Conservation (phyloP, 2,329 filamentous ascomycete species). For the Colletotrichum sp. region DNA sequence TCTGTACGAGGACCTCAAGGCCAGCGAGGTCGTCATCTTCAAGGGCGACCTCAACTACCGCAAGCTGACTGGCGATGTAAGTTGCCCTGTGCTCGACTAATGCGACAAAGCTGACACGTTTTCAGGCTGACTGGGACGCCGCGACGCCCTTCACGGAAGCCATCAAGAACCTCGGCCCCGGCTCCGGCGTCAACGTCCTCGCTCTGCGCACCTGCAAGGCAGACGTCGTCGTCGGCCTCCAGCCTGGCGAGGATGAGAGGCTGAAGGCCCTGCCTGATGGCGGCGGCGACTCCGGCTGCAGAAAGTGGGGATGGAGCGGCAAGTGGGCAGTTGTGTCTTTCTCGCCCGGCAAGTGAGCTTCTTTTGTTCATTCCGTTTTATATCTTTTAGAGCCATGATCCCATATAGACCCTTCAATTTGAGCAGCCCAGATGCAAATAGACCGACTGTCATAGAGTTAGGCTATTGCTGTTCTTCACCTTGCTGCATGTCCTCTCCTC, state of each 20-base stretch:
- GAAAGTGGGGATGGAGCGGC: constrained; percentile 94
- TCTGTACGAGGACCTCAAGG: constrained; percentile 78
- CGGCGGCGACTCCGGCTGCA: constrained; percentile 70
- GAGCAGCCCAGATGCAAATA: background rate
- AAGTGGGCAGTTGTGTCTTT: constrained; percentile 97
- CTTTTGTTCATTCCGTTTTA: background rate
- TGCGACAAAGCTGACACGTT: background rate
- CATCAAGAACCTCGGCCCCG: constrained; percentile 82
- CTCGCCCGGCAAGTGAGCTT: constrained; percentile 36
- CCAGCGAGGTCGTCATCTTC: constrained; percentile 89
- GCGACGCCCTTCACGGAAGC: constrained; percentile 86
- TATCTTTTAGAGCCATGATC: background rate
- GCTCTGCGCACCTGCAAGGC: constrained; percentile 95
- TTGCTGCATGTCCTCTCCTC: background rate
- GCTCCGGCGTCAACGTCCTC: constrained; percentile 82
- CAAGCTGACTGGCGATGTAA: constrained; percentile 87
- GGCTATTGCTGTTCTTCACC: background rate
- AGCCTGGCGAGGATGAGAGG: constrained; percentile 81
- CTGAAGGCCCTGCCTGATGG: constrained; percentile 71
- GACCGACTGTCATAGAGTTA: background rate
- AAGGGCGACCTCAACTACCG: constrained; percentile 98
- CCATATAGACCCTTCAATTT: background rate
- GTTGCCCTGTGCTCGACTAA: constrained; percentile 32
- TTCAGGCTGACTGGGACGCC: constrained; percentile 78
- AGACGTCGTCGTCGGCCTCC: constrained; percentile 91